Percentiles rank a stretch among this genome's conserved stretches.
These are phyloP conservation scores for Chalciporus piperatus DNA, from an alignment of 768 basidiomycete species.

Conservation along the genomic window DNA sequence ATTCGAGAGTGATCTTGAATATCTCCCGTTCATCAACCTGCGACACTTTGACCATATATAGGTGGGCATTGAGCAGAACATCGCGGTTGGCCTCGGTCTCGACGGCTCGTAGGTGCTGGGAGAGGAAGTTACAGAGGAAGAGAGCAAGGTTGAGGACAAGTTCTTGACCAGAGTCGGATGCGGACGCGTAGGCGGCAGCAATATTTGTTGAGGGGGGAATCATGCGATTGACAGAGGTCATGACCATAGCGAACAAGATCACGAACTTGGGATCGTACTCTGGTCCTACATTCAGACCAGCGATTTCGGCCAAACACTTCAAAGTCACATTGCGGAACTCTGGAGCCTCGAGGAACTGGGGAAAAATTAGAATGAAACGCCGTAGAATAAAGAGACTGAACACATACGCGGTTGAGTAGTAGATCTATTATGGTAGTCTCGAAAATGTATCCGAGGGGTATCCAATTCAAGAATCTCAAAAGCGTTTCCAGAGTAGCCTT, in stretches of 20 bases:
- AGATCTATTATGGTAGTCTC: constrained; percentile 97
- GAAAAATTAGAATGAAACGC: constrained; percentile 8
- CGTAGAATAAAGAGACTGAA: constrained; percentile 3
- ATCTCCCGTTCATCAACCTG: constrained; percentile 98
- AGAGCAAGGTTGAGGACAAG: constrained; percentile 95
- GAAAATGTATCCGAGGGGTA: constrained; percentile 97
- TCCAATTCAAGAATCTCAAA: constrained; percentile 97
- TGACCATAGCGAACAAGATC: constrained; percentile 95
- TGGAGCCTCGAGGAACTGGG: constrained; percentile 90
- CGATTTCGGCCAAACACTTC: constrained; percentile 96
- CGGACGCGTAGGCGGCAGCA: constrained; percentile 84
- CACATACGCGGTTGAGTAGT: constrained; percentile 81
- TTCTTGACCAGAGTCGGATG: constrained; percentile 91
- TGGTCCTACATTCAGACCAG: constrained; percentile 87
- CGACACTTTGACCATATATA: constrained; percentile 98
- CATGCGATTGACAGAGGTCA: constrained; percentile 97
- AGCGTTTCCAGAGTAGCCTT: constrained; percentile 93
- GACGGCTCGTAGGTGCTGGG: constrained; percentile 89
- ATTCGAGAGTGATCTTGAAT: constrained; percentile 98
- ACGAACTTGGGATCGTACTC: constrained; percentile 99
- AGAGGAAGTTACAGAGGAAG: constrained; percentile 97
- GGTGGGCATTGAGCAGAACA: constrained; percentile 91
- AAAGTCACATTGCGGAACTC: constrained; percentile 97
- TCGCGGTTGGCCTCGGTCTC: constrained; percentile 90
- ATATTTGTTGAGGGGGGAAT: constrained; percentile 95